Percentiles rank a stretch among this genome's conserved stretches.
Evolutionary conservation across 495 filamentous ascomycete species (phyloP).

Genomic region (Rhypophila decipiens): DNA sequence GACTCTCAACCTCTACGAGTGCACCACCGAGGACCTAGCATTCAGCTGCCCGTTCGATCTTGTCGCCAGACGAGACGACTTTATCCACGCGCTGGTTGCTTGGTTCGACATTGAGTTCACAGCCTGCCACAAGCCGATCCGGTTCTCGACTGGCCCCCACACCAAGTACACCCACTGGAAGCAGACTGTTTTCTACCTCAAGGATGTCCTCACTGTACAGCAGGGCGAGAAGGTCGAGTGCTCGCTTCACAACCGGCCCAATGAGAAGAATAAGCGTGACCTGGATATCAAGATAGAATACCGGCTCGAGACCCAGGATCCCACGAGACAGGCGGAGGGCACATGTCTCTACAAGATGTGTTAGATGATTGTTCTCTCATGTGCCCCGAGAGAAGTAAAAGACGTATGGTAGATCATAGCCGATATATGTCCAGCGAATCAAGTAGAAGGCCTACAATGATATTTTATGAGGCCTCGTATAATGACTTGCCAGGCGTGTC

Average conservation of each 20-base stretch:
- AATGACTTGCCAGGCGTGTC: background rate
- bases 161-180: conserved; percentile 95
- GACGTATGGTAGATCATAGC: no score
- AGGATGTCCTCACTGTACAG: conserved; percentile 78
- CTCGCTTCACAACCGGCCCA: conserved; percentile 73
- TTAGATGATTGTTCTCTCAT: no score
- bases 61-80: conserved; percentile 70
- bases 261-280: conserved; percentile 88
- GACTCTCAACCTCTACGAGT: conserved; percentile 67
- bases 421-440: no score
- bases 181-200: conserved; percentile 86
- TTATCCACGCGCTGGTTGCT: conserved; percentile 89
- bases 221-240: conserved; percentile 68
- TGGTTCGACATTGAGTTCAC: conserved; percentile 99
- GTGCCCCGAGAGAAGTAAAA: no score
- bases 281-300: conserved; percentile 88
- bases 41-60: conserved; percentile 63
- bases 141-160: conserved; percentile 81
- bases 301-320: conserved; percentile 67
- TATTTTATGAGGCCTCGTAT: background rate
- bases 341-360: conserved; percentile 88
- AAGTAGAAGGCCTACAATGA: no score
- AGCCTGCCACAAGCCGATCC: conserved; percentile 81
- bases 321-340: conserved; percentile 59
- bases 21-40: conserved; percentile 56